phyloP scores from a whole-genome alignment of 2,329 filamentous ascomycete species.

The Colletotrichum caudatum region DNA sequence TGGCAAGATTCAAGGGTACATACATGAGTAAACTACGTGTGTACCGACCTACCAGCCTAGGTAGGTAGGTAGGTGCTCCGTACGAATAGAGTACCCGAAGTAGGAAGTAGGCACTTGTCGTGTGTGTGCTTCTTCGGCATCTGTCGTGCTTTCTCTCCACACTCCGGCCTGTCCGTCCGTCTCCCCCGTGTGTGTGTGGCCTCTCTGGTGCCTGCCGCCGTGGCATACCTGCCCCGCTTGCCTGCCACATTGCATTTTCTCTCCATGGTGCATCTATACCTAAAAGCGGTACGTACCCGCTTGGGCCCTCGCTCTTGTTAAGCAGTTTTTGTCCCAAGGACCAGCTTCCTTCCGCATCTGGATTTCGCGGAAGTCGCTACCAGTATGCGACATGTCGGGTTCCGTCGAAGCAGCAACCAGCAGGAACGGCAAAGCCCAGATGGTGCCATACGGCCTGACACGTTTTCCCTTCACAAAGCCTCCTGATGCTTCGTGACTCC shows the following conservation, averaged over 20 bases:
- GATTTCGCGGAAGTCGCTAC: background rate
- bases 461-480: background rate
- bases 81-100: too few species aligned
- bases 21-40: background rate
- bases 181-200: background rate
- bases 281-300: background rate
- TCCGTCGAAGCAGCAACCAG: too few species aligned
- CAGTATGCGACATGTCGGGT: conserved; percentile 9
- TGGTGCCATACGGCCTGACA: conserved; percentile 20
- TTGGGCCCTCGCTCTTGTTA: background rate
- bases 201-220: background rate
- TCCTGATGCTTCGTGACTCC: background rate
- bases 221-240: background rate
- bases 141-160: conserved; percentile 13
- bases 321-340: background rate
- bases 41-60: background rate
- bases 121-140: conserved; percentile 13
- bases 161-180: background rate
- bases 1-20: too few species aligned
- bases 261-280: background rate
- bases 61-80: background rate
- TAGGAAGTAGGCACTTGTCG: background rate
- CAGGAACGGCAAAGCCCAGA: background rate
- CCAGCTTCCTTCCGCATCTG: conserved; percentile 1
- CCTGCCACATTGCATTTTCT: background rate